Evolutionary conservation across 2,329 filamentous ascomycete species (phyloP), one percentile per base, ranked within the genome.

Genomic region (Ceratocystis albifundus): DNA sequence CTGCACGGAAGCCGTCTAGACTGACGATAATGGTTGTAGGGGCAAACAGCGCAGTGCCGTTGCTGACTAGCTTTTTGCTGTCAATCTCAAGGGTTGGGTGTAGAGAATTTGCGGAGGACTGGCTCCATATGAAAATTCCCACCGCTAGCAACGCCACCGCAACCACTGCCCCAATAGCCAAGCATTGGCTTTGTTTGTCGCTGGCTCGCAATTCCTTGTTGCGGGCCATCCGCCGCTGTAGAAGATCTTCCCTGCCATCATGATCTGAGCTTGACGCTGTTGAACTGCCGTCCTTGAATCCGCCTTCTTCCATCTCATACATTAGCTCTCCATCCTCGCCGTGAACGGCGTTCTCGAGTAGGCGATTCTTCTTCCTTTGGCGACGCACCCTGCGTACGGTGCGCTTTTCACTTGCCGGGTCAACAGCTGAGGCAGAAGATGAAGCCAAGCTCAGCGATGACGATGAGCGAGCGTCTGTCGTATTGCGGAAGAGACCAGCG

Each of bases 11-110:
- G 2, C 94, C 94, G 75, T 99, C 94, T 20, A 99, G 81, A 59
- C 92, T 96, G 73, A 99, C 89, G 65, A 97, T 80, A 68, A 99
- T 88, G 1, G 94, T 96, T 0, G 94, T 99, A 0, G 92, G 91
- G 8, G 86, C 88, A 74, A 97, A 99, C 3, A 90, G 77, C 1
- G 91, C 88, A 0, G 91, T 96, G 65, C 94, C 94, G 74, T 99
- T 99, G 77, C 81, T 87, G 68, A 82, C 72, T 25, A 82, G 70
- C 68, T 76, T 79, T 64, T 76, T 77, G 68, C 76, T 76, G 50
- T 80, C 73, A 82, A 82, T 85, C 0, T 83, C 81, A 20, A 28
- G 6, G 12, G 28, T 12, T 25, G n/a, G 41, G 5, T 55, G 20
- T 12, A 44, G 41, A 25, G 44, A 10, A 15, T 53, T 50, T 15